Base-by-base conservation (phyloP, 306 rosid species). In the Quercus aquifolioides region DNA sequence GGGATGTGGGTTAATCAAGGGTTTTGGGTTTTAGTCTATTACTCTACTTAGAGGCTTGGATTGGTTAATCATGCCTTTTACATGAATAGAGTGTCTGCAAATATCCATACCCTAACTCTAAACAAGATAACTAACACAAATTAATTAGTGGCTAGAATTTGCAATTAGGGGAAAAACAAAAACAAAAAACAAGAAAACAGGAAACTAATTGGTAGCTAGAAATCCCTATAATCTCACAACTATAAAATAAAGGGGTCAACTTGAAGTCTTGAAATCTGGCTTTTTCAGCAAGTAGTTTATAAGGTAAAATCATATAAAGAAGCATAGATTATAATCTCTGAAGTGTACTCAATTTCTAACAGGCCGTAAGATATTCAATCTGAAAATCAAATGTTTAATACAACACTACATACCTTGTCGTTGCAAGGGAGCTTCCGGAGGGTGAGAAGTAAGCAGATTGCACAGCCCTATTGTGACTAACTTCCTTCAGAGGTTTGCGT, bases 361-460 rank as follows among this genome's bases (percentile, higher is more conserved):
- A 65, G 0, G 49, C 6, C 5, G 1, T 65, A 65, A 65, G 21
- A 33, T 65, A 65, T 65, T 33, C 20, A 19, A 65, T 12, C 46
- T 18, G 14, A 31, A 31, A 65, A 43, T 7, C 15, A 33, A 60
- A 35, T 51, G 19, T 30, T 12, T 25, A 63, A 52, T 13, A 60
- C 72, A 31, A 21, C 67, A 71, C 52, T 74, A n/a, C 80, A 56
- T 71, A 91, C 99, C 99, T 89, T 73, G 98, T 91, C 26, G 92
- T 92, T 59, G 92, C 96, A 9, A 95, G 82, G 78, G 73, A 83
- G 82, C 85, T 31, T 81, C 98, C 94, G 73, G 92, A 91, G 71
- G 97, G 98, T 19, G 96, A 90, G 82, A 95, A 95, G 76, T 83
- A 91, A 11, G 98, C 98, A 49, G 99, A 92, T 19, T 95, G 92